Conservation (phyloP, 495 filamentous ascomycete genomes). For the Parathielavia hyrcaniae region DNA sequence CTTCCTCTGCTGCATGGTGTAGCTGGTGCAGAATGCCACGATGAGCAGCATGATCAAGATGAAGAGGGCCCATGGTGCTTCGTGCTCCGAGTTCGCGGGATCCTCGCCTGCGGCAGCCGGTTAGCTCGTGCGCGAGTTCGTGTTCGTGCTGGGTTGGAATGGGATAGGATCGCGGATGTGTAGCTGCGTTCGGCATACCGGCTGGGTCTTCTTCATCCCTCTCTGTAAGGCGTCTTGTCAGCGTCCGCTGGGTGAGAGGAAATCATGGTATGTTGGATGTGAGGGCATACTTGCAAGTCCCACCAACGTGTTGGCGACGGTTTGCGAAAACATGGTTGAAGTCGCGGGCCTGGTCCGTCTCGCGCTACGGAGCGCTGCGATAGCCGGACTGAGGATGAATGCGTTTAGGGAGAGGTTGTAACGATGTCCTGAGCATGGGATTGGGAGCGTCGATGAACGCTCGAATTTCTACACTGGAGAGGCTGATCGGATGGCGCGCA, state of each 20-base stretch:
- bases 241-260: background rate
- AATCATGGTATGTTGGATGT: background rate
- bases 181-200: slow-evolving; percentile 31
- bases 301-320: slow-evolving; percentile 36
- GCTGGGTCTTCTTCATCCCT: slow-evolving; percentile 49
- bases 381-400: slow-evolving; percentile 1
- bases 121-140: slow-evolving; percentile 19
- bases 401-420: background rate
- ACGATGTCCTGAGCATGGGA: too few relatives aligned
- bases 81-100: slow-evolving; percentile 71
- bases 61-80: slow-evolving; percentile 92
- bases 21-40: slow-evolving; percentile 91
- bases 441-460: too few relatives aligned
- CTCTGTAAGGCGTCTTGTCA: slow-evolving; percentile 35
- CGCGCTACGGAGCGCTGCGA: background rate
- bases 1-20: slow-evolving; percentile 87
- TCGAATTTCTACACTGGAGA: too few relatives aligned
- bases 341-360: slow-evolving; percentile 13
- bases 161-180: slow-evolving; percentile 1
- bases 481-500: too few relatives aligned
- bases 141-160: background rate
- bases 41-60: slow-evolving; percentile 92
- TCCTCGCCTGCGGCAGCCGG: slow-evolving; percentile 36
- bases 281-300: slow-evolving; percentile 39
- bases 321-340: slow-evolving; percentile 29